Evolutionary conservation across 2,329 filamentous ascomycete genomes (phyloP), one percentile per base, ranked within the genome.

Genomic region (Claviceps sorghi): DNA sequence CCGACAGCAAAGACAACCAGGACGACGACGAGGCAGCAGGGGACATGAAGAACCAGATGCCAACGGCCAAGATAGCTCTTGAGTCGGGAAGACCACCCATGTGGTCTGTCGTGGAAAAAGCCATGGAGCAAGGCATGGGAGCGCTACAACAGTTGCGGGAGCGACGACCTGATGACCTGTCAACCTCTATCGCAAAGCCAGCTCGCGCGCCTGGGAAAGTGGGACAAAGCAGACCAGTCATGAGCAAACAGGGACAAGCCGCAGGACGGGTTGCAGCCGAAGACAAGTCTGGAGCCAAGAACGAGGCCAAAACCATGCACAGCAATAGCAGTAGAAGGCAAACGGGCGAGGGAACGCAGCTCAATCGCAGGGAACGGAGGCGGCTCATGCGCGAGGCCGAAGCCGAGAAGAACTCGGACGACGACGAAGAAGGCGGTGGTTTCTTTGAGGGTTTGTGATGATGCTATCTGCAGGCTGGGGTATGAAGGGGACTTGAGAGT

Each of bases 31-130:
- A 71, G 49, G 69, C 69, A 3, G 69, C 65, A 15, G 68, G 72
- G 49, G 70, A 69, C 6, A 57, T 57, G 8, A 58, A 60, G 36
- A 72, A 64, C 54, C 30, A 47, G 4, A 63, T 58, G 43, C 70
- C 68, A 43, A 70, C 65, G 59, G 72, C 70, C 44, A 68, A 58
- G 66, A 68, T 71, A 22, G 64, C 70, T 3, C 61, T 79, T 17
- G 67, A 68, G n/a, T 64, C 68, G 5, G 69, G 74, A 53, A 66
- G 76, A 53, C 73, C 76, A 7, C 73, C 78, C n/a, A 77, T 89
- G 70, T 89, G 86, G 86, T 67, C 68, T 17, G 67, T 74, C 15
- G 75, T 91, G 19, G 83, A 86, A 67, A 72, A 78, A 60, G 76
- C 81, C 13, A 80, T 84, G 71, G 68, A 72, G 51, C 70, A 79